Conservation (phyloP, 176 grass and related monocot species). For the Otatea glauca region DNA sequence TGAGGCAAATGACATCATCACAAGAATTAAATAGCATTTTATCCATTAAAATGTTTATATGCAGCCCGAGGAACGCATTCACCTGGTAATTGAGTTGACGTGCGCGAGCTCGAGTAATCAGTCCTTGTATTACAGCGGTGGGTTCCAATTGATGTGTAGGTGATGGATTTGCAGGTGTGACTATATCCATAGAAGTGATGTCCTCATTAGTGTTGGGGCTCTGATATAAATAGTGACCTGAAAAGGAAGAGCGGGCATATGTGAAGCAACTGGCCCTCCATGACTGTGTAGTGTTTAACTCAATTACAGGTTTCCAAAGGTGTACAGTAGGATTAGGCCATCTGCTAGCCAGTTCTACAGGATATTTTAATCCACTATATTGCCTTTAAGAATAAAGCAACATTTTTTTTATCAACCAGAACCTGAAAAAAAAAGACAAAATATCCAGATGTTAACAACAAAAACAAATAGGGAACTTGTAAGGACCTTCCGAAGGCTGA, state of each 20-base stretch:
- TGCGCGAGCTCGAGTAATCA: no score
- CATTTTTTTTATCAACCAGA: no score
- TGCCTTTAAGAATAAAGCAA: not conserved
- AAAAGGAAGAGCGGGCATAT: not conserved
- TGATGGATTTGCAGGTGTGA: no score
- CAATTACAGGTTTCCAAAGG: not conserved
- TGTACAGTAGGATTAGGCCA: not conserved
- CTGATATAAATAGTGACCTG: conserved; percentile 60
- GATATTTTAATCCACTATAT: not conserved
- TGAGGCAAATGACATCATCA: no score
- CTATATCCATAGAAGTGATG: no score
- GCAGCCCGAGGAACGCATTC: no score
- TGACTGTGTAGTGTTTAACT: not conserved
- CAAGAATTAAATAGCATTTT: no score
- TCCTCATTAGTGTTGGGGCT: no score
- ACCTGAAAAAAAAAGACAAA: not conserved
- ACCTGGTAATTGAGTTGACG: no score
- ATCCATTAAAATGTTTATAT: no score
- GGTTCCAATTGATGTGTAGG: no score
- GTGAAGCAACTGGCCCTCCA: not conserved
- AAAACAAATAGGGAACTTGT: not conserved
- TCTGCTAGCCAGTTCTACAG: not conserved
- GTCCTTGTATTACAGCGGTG: no score
- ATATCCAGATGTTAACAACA: not conserved
- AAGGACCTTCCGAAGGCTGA: conserved; percentile 59